Percentiles rank a stretch among this genome's conserved stretches.
Conservation (phyloP, 768 basidiomycete genomes). For the Mrakia frigida region DNA sequence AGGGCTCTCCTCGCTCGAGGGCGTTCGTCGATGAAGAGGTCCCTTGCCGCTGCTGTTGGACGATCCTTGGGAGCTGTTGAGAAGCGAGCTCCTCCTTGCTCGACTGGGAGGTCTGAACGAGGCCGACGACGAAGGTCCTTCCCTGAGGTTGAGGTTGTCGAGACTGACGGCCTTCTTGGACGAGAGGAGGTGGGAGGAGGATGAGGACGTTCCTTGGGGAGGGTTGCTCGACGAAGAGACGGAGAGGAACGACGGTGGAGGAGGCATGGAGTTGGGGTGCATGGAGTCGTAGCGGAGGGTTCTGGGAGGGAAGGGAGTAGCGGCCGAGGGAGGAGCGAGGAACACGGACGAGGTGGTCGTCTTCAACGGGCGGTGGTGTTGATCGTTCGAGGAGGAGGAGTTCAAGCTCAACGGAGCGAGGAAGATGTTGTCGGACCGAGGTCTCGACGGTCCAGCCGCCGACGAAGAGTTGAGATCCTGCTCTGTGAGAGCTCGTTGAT, state of each 20-base stretch:
- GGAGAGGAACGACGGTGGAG: not conserved
- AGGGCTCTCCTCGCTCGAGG: conserved; percentile 18
- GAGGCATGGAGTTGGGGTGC: not conserved
- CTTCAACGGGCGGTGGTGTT: not conserved
- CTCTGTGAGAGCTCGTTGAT: conserved; percentile 28
- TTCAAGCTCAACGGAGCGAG: conserved; percentile 4
- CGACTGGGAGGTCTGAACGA: conserved; percentile 5
- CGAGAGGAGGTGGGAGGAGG: conserved; percentile 12
- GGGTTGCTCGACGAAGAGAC: not conserved
- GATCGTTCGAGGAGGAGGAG: not conserved
- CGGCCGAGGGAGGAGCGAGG: conserved; percentile 1
- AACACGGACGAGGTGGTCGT: conserved; percentile 22
- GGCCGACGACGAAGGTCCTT: not conserved
- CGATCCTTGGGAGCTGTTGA: conserved; percentile 6
- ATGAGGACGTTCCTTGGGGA: not conserved
- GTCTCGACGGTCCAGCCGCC: not conserved
- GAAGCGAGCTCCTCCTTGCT: not conserved
- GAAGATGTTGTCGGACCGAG: conserved; percentile 17
- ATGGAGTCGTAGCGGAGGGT: not conserved
- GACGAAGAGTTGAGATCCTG: conserved; percentile 27
- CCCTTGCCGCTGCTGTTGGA: conserved; percentile 6
- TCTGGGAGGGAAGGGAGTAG: conserved; percentile 1
- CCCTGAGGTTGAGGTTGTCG: conserved; percentile 25
- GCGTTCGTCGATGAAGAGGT: conserved; percentile 1
- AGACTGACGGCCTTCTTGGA: conserved; percentile 31